Percentiles rank a stretch among this genome's conserved stretches.
These are phyloP conservation scores for Acanthamoeba royreba DNA, from an alignment of 208 protist species.

Conservation along the genomic window DNA sequence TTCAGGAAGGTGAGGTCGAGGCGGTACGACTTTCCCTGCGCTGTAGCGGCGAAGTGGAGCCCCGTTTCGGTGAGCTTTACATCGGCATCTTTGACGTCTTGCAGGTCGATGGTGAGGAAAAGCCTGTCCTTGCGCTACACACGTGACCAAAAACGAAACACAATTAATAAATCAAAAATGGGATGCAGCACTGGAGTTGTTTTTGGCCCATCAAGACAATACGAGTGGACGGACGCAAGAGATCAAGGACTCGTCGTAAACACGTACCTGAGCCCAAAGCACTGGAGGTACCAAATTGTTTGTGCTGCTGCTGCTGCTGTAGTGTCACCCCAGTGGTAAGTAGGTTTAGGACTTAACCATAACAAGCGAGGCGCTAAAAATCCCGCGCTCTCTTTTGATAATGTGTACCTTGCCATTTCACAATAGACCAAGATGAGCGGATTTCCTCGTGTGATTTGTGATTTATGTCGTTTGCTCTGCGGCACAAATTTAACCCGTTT, in stretches of 20 bases:
- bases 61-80: not conserved
- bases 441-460: too few relatives aligned
- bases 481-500: too few relatives aligned
- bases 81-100: constrained; percentile 31
- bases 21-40: not conserved
- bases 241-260: not conserved
- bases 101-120: constrained; percentile 35
- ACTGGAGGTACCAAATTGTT: not conserved
- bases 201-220: too few relatives aligned
- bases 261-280: not conserved
- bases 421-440: too few relatives aligned
- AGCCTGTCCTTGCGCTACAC: constrained; percentile 14
- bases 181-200: not conserved
- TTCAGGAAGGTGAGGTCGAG: constrained; percentile 35
- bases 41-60: not conserved
- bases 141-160: not conserved
- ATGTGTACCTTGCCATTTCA: too few relatives aligned
- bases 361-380: too few relatives aligned
- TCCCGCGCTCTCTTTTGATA: too few relatives aligned
- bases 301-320: too few relatives aligned
- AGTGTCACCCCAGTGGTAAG: too few relatives aligned
- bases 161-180: not conserved
- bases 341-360: too few relatives aligned
- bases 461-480: too few relatives aligned
- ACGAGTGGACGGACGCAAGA: too few relatives aligned